Evolutionary conservation across 129 eudicot species (phyloP).

Genomic region (Calendula officinalis): DNA sequence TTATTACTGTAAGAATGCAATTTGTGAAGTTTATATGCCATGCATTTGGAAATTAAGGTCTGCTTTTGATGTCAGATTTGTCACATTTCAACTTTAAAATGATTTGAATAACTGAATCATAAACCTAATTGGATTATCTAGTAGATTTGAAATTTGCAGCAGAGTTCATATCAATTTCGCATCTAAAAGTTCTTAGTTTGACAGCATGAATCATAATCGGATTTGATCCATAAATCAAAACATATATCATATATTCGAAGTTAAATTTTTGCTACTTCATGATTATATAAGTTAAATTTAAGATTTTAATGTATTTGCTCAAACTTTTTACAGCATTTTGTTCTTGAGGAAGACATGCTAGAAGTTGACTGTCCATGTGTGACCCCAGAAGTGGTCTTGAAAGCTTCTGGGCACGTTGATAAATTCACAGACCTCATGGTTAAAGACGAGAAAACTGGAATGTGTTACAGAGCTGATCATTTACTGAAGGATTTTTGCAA

Average conservation of each 20-base stretch:
- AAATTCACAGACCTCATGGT: slow-evolving; percentile 76
- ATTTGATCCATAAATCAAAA: neutral
- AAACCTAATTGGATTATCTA: neutral
- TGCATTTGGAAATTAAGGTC: neutral
- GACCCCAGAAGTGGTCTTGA: slow-evolving; percentile 61
- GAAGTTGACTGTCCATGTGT: slow-evolving; percentile 82
- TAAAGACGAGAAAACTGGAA: slow-evolving; percentile 61
- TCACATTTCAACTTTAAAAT: neutral
- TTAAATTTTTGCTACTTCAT: neutral
- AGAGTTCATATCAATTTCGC: neutral
- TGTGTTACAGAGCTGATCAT: slow-evolving; percentile 67
- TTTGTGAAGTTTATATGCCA: neutral
- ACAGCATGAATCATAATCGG: neutral
- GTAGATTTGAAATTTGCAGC: neutral
- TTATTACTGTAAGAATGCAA: neutral
- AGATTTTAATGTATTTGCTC: slow-evolving; percentile 7
- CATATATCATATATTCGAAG: neutral
- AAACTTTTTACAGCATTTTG: slow-evolving; percentile 59
- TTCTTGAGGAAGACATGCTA: slow-evolving; percentile 68
- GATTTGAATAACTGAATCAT: too few relatives aligned
- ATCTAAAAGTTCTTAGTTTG: neutral
- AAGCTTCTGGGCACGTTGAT: slow-evolving; percentile 72
- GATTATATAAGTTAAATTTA: neutral
- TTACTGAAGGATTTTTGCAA: slow-evolving; percentile 62
- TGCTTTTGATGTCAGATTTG: neutral